Base-by-base conservation (phyloP, 2,329 filamentous ascomycete species). In the Thyridium curvatum region DNA sequence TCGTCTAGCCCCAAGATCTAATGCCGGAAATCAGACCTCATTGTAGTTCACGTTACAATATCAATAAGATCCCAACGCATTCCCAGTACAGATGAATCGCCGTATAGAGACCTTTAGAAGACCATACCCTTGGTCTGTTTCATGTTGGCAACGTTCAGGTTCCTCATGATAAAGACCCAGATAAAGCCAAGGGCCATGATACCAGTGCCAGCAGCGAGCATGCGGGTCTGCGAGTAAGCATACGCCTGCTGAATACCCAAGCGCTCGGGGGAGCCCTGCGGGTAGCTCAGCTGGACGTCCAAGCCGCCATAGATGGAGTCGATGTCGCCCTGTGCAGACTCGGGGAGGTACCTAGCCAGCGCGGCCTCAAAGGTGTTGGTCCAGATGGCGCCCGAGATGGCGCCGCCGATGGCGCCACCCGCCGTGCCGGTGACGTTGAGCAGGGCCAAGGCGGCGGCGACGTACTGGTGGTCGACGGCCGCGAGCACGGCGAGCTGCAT, bases 401-500 rank as follows among this genome's bases (percentile, higher is more conserved):
- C 62, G 38, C 61, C 61, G 42, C 69, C 69, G 21, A 72, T 58
- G 8, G 68, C 64, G 4, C 64, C 62, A 29, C 69, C 69, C 2
- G 69, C 53, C 10, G 62, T 64, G 21, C 62, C 66, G 8, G 62
- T 58, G 8, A 71, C 61, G n/a, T 62, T 62, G 2, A 72, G 51
- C 15, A 72, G 49, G 0, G 69, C 67, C 15, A 74, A 59, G 2
- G 60, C 64, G 4, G 66, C 67, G 18, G 75, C 72, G 5, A 78
- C 62, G 32, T 76, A 66, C 37, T 72, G 65, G 37, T 77, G 74
- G 41, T 68, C 68, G 13, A 71, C 69, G 3, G 71, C 66, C 0
- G 72, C 65, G 55, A 81, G 72, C 31, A 80, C 69, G 5, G 75
- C 73, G 46, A 82, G 71, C 43, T 82, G 70, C 45, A 74, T 61